Evolutionary conservation across 1,284 basidiomycete genomes (phyloP), one percentile per base, ranked within the genome.

Genomic region (Malassezia equina): DNA sequence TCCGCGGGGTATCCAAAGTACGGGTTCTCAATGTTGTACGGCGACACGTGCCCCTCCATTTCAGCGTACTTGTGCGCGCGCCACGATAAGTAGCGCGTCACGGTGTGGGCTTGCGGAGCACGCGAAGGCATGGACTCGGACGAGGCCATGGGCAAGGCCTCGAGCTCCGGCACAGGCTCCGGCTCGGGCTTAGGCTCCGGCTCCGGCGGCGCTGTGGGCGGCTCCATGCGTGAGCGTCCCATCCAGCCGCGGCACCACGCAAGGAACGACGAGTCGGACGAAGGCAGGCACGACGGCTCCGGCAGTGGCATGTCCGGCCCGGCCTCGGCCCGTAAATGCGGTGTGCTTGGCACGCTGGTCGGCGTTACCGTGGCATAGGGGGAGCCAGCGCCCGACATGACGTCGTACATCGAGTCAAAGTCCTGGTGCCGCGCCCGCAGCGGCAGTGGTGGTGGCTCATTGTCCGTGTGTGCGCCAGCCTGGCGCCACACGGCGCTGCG

Each of bases 1-100:
- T 78, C 75, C 8, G 55, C 55, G 0, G 88, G 86, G 72, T 90
- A 90, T n/a, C 87, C 87, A 64, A 83, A 89, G 76, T 84, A 88
- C 0, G 87, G 87, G 63, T 88, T 89, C 47, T 81, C 65, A 43
- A 64, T 55, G 55, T 76, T 75, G 69, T 75, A 76, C 5, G 76
- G 76, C 17, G 66, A 67, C 19, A 72, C 69, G 17, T 61, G 57
- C 12, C 67, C 68, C 41, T 67, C 66, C 41, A 65, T 58, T 2
- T 52, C 54, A 8, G 49, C 48, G 12, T 62, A 65, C 15, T 62
- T 61, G 17, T 62, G 63, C 3, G 66, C 65, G 29, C 69, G 64
- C 33, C 67, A 64, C n/a, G 70, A 72, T 11, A 72, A 52, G 43
- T 62, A 64, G 19, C 33, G 48, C 23, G 48, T 55, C 25, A 55